These are phyloP conservation scores for Stachybotrys elegans DNA, from an alignment of 2,329 filamentous ascomycete genomes.

Conservation along the genomic window DNA sequence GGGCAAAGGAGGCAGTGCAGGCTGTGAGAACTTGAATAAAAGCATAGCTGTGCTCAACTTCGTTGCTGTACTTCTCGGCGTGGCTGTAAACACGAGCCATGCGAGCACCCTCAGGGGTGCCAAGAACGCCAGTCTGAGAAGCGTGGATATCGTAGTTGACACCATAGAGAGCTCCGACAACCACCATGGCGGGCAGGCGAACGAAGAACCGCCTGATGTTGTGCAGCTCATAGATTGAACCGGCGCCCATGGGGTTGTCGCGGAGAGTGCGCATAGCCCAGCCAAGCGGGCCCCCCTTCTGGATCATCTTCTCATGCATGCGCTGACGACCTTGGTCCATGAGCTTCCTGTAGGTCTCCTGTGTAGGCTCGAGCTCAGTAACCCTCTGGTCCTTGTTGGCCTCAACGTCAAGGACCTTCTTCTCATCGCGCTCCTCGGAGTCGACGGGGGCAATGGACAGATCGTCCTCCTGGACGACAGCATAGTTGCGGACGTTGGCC, in stretches of 20 bases:
- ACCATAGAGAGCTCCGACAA: conserved; percentile 64
- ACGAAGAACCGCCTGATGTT: conserved; percentile 61
- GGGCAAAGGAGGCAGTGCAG: conserved; percentile 68
- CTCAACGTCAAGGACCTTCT: background rate
- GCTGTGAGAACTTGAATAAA: conserved; percentile 64
- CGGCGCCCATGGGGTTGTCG: conserved; percentile 67
- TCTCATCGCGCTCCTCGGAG: conserved; percentile 6
- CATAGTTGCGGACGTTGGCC: conserved; percentile 67
- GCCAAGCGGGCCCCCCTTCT: conserved; percentile 61
- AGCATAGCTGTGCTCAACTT: conserved; percentile 66
- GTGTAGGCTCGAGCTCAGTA: conserved; percentile 24
- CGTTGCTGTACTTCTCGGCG: conserved; percentile 63
- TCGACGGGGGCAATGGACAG: conserved; percentile 28
- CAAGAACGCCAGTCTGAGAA: conserved; percentile 64
- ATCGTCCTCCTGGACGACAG: conserved; percentile 63
- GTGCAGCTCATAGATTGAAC: conserved; percentile 67
- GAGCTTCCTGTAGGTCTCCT: conserved; percentile 58
- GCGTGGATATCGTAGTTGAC: conserved; percentile 78
- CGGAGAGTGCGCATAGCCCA: conserved; percentile 79
- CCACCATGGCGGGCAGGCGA: conserved; percentile 64
- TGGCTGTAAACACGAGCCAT: conserved; percentile 55
- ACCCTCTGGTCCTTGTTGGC: conserved; percentile 6
- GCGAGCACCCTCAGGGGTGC: conserved; percentile 67
- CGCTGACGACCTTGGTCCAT: conserved; percentile 50
- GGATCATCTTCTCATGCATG: conserved; percentile 59